Evolutionary conservation across 768 basidiomycete genomes (phyloP).

Genomic region (Trichaptum fuscoviolaceum): DNA sequence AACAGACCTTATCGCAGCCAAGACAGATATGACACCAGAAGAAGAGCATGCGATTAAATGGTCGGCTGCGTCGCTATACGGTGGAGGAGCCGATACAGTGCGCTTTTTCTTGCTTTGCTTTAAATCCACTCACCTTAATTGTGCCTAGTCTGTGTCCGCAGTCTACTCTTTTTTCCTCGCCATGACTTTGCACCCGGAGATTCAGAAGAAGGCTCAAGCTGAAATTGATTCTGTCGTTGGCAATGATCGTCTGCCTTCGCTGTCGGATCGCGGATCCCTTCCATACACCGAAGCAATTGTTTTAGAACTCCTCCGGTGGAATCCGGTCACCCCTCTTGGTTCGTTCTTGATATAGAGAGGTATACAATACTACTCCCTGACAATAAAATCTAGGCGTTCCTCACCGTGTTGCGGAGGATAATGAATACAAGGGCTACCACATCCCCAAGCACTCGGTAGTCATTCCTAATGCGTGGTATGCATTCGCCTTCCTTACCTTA

Average conservation of each 20-base stretch:
- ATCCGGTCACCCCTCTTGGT: slow-evolving; percentile 1
- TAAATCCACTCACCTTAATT: background rate
- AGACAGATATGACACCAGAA: slow-evolving; percentile 6
- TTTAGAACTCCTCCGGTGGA: slow-evolving; percentile 5
- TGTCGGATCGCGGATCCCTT: slow-evolving; percentile 3
- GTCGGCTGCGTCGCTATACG: slow-evolving; percentile 20
- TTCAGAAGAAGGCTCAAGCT: slow-evolving; percentile 5
- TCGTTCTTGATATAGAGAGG: background rate
- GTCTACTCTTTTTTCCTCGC: slow-evolving; percentile 4
- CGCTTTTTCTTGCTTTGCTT: background rate
- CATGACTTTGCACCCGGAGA: slow-evolving; percentile 8
- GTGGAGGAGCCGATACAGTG: slow-evolving; percentile 17
- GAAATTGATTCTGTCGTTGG: slow-evolving; percentile 4
- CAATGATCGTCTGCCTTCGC: slow-evolving; percentile 2
- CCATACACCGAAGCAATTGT: slow-evolving; percentile 7
- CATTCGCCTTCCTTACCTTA: background rate
- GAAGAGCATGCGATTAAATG: slow-evolving; percentile 18
- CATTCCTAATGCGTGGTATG: slow-evolving; percentile 17
- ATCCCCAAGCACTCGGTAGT: slow-evolving; percentile 17
- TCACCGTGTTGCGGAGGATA: slow-evolving; percentile 11
- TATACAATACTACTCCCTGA: background rate
- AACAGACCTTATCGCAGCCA: slow-evolving; percentile 9
- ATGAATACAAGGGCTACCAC: slow-evolving; percentile 14
- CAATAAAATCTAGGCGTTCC: slow-evolving; percentile 1
- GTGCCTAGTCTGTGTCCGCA: slow-evolving; percentile 3